Evolutionary conservation across 2,329 filamentous ascomycete species (phyloP), one percentile per base, ranked within the genome.

Genomic region (Aureobasidium sp.): DNA sequence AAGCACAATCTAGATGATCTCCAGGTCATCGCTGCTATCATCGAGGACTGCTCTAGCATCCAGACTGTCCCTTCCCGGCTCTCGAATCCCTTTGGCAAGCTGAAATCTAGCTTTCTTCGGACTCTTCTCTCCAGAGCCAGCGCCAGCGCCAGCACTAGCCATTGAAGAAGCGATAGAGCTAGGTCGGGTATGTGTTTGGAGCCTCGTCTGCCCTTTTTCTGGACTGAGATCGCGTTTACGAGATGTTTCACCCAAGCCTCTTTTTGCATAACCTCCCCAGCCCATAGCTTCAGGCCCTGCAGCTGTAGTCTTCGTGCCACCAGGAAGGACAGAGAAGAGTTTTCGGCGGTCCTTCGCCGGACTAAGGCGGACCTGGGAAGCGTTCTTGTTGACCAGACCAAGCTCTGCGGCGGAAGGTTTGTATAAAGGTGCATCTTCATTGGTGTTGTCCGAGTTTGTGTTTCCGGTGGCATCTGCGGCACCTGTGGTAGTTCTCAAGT

Each of bases 401-500:
- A 78, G 69, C n/a, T 75, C 72, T 2, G 69, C 68, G 0, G 68
- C 67, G 65, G 67, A 69, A 6, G 67, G 62, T 73, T 73, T 24
- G 51, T 60, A 48, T 10, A 26, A 13, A n/a, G 63, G 56, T 17
- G 17, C 65, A 63, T 56, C 63, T 61, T 59, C 65, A 60, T 43
- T 64, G 53, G 29, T 61, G 65, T 47, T 63, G 52, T 20, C 26
- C 5, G 32, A 26, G 6, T 29, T 15, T n/a, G 48, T 65, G 67
- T 8, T 48, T 62, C 17, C 37, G 46, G 26, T n/a, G 46, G 13
- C 41, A 24, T 26, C 63, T 64, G 15, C 61, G 63, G 36, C 53
- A 63, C 27, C 37, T 7, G 52, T 29, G 6, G 66, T 66, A 10
- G 71, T 55, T 59, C 76, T 80, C 81, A 92, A 86, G 73, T 92